Evolutionary conservation across 768 basidiomycete species (phyloP).

Genomic region (Boletales sp.): DNA sequence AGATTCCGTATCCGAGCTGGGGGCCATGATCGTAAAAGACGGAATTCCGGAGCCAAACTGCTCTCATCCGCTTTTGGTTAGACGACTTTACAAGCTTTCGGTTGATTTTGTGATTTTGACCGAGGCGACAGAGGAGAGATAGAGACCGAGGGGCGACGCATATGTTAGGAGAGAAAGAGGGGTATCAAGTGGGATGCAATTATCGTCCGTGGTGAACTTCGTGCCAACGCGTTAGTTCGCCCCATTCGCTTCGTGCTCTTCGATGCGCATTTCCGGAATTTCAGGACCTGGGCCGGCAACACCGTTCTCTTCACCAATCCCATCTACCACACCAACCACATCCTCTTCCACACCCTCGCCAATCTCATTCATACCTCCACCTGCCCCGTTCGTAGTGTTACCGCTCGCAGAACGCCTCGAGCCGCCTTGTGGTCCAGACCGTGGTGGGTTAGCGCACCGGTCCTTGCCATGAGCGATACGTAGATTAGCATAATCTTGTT

Average conservation of each 20-base stretch:
- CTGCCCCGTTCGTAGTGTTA: conserved; percentile 26
- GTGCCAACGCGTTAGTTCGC: conserved; percentile 15
- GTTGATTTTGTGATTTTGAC: conserved; percentile 29
- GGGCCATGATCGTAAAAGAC: conserved; percentile 8
- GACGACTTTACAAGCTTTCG: conserved; percentile 31
- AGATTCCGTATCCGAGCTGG: conserved; percentile 2
- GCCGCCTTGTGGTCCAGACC: conserved; percentile 75
- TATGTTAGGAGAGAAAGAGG: conserved; percentile 19
- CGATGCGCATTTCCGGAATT: conserved; percentile 43
- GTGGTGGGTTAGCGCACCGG: conserved; percentile 89
- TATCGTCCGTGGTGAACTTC: conserved; percentile 22
- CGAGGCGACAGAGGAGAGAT: conserved; percentile 14
- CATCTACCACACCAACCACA: conserved; percentile 14
- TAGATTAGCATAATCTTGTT: conserved; percentile 84
- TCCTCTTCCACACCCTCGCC: conserved; percentile 25
- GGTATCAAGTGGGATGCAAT: conserved; percentile 31
- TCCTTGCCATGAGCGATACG: conserved; percentile 96
- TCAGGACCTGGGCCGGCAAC: conserved; percentile 24
- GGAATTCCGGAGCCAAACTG: conserved; percentile 42
- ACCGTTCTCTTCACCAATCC: conserved; percentile 23
- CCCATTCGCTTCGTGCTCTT: conserved; percentile 29
- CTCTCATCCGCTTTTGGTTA: conserved; percentile 41
- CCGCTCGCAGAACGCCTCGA: conserved; percentile 47
- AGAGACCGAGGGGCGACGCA: conserved; percentile 19
- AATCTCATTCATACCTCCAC: conserved; percentile 10